Evolutionary conservation across 345 rosid species (phyloP).

Genomic region (Lenwebbia sp.): DNA sequence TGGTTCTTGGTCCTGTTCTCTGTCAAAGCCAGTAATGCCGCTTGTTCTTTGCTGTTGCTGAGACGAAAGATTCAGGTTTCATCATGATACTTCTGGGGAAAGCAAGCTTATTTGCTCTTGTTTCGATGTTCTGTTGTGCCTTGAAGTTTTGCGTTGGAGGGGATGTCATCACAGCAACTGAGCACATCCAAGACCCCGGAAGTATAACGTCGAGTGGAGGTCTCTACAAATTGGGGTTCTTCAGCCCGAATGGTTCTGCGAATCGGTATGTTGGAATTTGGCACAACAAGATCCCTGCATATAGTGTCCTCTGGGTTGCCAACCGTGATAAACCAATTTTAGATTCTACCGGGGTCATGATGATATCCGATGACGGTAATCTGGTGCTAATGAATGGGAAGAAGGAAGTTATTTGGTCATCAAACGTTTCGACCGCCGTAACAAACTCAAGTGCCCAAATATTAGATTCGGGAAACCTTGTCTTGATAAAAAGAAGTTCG

Average conservation of each 20-base stretch:
- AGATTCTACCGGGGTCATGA: slow-evolving; percentile 35
- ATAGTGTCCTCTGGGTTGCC: slow-evolving; percentile 44
- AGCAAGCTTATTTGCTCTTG: too few relatives aligned
- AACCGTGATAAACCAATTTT: slow-evolving; percentile 28
- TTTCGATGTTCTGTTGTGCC: neutral
- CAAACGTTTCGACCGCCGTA: slow-evolving; percentile 15
- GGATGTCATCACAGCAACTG: slow-evolving; percentile 20
- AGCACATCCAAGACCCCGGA: slow-evolving; percentile 25
- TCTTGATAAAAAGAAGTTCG: slow-evolving; percentile 12
- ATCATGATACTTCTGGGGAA: too few relatives aligned
- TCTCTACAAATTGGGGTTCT: slow-evolving; percentile 40
- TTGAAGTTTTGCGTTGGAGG: slow-evolving; percentile 2
- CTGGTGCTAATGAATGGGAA: slow-evolving; percentile 12
- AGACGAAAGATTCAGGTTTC: too few relatives aligned
- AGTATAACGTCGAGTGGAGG: slow-evolving; percentile 17
- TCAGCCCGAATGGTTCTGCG: slow-evolving; percentile 31
- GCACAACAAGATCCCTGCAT: slow-evolving; percentile 12
- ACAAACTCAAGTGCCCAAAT: slow-evolving; percentile 18
- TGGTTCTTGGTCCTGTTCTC: too few relatives aligned
- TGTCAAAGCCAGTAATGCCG: too few relatives aligned
- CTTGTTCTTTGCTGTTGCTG: too few relatives aligned
- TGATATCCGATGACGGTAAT: slow-evolving; percentile 31
- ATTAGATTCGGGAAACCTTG: slow-evolving; percentile 40
- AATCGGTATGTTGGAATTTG: slow-evolving; percentile 44
- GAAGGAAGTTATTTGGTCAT: slow-evolving; percentile 35